Evolutionary conservation across 2,329 filamentous ascomycete genomes (phyloP).

Genomic region (Apiospora koreana): DNA sequence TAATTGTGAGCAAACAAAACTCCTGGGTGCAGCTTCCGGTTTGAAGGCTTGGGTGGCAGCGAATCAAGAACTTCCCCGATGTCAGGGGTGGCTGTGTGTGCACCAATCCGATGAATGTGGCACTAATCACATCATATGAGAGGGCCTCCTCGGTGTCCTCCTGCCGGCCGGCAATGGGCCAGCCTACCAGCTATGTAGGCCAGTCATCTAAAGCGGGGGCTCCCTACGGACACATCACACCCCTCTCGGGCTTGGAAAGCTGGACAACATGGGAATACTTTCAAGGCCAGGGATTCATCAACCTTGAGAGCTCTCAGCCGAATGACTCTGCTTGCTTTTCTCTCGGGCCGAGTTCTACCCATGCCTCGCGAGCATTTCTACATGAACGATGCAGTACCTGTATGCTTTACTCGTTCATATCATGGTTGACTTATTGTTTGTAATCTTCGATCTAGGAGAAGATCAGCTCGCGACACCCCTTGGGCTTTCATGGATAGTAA

Average conservation of each 20-base stretch:
- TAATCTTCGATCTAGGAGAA: no score
- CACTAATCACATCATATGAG: background rate
- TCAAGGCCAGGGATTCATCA: background rate
- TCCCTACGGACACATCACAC: background rate
- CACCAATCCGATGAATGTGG: background rate
- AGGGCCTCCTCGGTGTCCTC: no score
- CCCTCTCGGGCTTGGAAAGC: background rate
- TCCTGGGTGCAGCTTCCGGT: background rate
- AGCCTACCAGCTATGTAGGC: no score
- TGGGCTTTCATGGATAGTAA: no score
- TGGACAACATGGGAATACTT: background rate
- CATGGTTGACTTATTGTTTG: no score
- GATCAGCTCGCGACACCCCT: no score
- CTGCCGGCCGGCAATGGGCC: background rate
- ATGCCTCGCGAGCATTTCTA: background rate
- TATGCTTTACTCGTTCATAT: no score
- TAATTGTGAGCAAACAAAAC: background rate
- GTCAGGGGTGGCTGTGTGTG: background rate
- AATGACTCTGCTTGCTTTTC: background rate
- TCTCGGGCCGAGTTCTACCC: background rate
- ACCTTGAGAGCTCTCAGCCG: background rate
- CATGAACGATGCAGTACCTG: background rate
- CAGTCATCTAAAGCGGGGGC: background rate
- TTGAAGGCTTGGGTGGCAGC: background rate
- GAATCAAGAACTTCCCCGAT: background rate